Conservation (phyloP, 2,329 filamentous ascomycete genomes). For the Fusarium nanum region DNA sequence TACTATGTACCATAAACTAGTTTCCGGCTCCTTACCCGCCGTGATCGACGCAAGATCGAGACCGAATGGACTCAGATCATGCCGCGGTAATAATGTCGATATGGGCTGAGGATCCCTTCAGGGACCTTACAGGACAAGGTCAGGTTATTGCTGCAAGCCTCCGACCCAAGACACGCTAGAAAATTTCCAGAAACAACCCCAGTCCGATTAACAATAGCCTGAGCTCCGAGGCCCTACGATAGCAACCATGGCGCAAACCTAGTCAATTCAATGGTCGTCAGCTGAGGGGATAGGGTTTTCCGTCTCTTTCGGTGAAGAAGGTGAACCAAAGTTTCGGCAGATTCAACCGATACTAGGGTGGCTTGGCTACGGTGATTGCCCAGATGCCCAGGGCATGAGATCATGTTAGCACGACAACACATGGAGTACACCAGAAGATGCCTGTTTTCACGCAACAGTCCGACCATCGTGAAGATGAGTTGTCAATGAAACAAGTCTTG, state of each 20-base stretch:
- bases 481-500: background rate
- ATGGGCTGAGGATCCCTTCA: constrained; percentile 40
- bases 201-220: constrained; percentile 4
- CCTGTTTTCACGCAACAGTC: background rate
- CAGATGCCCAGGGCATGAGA: constrained; percentile 19
- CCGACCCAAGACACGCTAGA: constrained; percentile 41
- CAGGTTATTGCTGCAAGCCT: background rate
- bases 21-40: constrained; percentile 1
- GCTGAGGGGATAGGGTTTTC: constrained; percentile 40
- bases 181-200: constrained; percentile 45
- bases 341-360: constrained; percentile 10
- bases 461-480: background rate
- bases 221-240: background rate
- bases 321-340: constrained; percentile 19
- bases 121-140: constrained; percentile 26
- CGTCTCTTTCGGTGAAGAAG: constrained; percentile 9
- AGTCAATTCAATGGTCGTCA: constrained; percentile 33
- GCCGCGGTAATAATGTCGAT: constrained; percentile 9
- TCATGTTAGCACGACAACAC: constrained; percentile 1
- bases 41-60: constrained; percentile 7
- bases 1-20: background rate
- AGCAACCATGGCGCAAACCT: constrained; percentile 15
- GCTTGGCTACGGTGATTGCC: constrained; percentile 17
- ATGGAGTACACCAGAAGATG: background rate
- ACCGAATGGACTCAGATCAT: constrained; percentile 7